Conservation (phyloP, 2,329 filamentous ascomycete genomes). For the Zymoseptoria pseudotritici region DNA sequence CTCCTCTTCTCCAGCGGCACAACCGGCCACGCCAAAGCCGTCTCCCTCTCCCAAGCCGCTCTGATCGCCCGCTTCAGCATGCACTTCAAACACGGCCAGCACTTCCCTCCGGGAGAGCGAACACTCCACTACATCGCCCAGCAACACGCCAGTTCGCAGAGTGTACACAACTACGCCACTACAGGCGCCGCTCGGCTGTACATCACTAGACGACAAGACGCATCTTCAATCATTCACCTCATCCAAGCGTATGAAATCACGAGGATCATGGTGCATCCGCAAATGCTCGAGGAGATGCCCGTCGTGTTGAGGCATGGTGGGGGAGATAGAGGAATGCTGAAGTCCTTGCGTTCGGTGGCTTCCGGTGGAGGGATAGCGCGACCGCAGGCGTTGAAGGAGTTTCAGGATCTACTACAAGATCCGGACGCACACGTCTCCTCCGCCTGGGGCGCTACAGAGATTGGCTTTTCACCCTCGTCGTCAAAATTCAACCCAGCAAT, state of each 20-base stretch:
- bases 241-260: neutral
- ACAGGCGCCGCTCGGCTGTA: neutral
- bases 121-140: neutral
- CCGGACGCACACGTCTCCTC: neutral
- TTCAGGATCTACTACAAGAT: neutral
- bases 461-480: neutral
- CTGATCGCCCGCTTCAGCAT: neutral
- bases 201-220: neutral
- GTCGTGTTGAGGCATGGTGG: too few species aligned
- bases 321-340: too few species aligned
- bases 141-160: neutral
- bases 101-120: neutral
- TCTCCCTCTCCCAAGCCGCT: neutral
- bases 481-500: neutral
- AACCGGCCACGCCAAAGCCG: neutral
- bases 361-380: neutral
- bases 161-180: neutral
- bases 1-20: neutral
- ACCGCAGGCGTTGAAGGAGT: neutral
- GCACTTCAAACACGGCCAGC: neutral
- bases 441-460: neutral
- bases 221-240: neutral
- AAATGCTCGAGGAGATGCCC: neutral
- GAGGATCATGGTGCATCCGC: neutral
- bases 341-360: too few species aligned